phyloP scores from a whole-genome alignment of 2,329 filamentous ascomycete genomes.

The Monilinia fructigena region DNA sequence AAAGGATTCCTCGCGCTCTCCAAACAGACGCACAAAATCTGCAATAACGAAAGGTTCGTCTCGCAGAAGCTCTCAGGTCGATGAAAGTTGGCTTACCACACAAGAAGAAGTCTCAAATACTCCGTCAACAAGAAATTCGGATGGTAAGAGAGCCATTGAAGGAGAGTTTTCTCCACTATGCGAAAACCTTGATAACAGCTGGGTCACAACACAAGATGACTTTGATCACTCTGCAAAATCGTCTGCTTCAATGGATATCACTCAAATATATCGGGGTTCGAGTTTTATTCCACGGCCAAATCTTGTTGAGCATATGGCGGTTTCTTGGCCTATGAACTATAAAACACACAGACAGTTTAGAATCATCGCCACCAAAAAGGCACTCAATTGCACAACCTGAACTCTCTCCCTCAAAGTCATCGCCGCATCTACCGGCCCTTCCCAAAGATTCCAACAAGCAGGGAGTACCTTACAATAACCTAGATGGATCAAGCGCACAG shows the following conservation, averaged over 20 bases:
- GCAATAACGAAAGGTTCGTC: neutral
- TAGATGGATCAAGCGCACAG: conserved; percentile 21
- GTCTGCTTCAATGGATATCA: conserved; percentile 11
- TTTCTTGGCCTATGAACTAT: neutral
- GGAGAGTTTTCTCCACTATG: neutral
- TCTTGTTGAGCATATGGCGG: neutral
- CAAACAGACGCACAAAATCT: neutral
- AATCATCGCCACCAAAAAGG: neutral
- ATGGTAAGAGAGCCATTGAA: neutral
- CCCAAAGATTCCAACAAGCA: neutral
- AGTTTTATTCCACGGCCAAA: neutral
- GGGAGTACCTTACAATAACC: neutral
- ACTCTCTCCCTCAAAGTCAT: neutral
- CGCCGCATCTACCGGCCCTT: neutral
- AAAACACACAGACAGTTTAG: neutral
- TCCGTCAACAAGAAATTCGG: conserved; percentile 3
- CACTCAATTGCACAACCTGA: neutral
- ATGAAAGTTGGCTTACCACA: conserved; percentile 21
- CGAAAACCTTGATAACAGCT: conserved; percentile 17
- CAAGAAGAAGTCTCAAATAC: conserved; percentile 17
- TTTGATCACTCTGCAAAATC: neutral
- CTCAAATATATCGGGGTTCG: conserved; percentile 6
- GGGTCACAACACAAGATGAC: conserved; percentile 22
- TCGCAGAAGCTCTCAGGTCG: neutral
- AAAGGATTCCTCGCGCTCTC: neutral